These are phyloP conservation scores for Globisporangium mamillatum DNA, from an alignment of 352 stramenopile genomes.

Conservation along the genomic window DNA sequence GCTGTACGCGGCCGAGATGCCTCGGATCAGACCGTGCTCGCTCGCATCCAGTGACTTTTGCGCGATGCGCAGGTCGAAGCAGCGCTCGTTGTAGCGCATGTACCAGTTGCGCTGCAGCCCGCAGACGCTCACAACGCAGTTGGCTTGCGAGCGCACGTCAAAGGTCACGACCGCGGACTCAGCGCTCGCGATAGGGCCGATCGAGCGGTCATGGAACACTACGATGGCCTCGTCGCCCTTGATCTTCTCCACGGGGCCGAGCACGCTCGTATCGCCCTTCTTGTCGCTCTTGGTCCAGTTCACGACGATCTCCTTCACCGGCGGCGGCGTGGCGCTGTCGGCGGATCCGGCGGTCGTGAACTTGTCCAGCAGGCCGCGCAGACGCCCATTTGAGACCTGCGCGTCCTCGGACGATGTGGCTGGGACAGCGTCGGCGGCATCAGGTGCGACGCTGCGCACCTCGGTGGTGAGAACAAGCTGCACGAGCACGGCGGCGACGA, in stretches of 20 bases:
- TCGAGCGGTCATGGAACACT: constrained; percentile 60
- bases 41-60: constrained; percentile 48
- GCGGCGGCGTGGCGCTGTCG: constrained; percentile 11
- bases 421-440: background rate
- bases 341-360: constrained; percentile 18
- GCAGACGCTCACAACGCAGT: constrained; percentile 78
- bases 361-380: constrained; percentile 40
- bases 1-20: constrained; percentile 66
- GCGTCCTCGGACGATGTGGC: constrained; percentile 9
- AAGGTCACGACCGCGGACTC: constrained; percentile 71
- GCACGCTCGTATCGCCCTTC: constrained; percentile 20
- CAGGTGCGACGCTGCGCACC: constrained; percentile 5
- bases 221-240: constrained; percentile 62
- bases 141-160: constrained; percentile 57
- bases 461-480: constrained; percentile 12
- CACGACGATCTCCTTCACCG: constrained; percentile 35
- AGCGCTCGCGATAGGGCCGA: constrained; percentile 27
- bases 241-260: constrained; percentile 52
- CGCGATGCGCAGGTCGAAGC: constrained; percentile 70
- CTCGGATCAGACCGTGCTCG: constrained; percentile 63
- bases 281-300: constrained; percentile 33
- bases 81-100: constrained; percentile 56
- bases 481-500: constrained; percentile 22
- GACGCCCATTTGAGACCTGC: constrained; percentile 26
- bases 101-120: constrained; percentile 63